Base-by-base conservation (phyloP, 345 rosid species). In the Euphorbia tirucalli region DNA sequence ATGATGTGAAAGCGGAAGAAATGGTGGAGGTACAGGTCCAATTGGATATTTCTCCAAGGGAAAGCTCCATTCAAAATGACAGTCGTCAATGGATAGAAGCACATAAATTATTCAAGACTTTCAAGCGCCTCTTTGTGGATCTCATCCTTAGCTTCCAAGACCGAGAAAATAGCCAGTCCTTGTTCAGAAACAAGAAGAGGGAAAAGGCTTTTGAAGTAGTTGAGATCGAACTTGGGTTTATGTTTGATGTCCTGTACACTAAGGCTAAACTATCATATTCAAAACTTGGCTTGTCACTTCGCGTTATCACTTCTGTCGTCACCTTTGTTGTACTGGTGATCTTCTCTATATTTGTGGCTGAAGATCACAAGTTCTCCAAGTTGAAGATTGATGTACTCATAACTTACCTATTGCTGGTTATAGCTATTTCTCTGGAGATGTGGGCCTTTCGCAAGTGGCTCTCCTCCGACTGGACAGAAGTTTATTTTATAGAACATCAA, bases 221-320 rank as follows among this genome's bases (percentile, higher is more conserved):
- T 1, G 80, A 73, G 37, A 74, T 77, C 31, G 87, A 79, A 32
- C 77, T 79, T 11, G 79, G 77, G 7, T 72, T 84, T 49, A 46
- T 75, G 60, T 81, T 68, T 32, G 91, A 85, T 60, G 30, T 67
- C 50, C 70, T 85, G 21, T 83, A 81, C 77, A 89, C 87, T 65
- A 89, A 87, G 77, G 83, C 76, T 2, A 32, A 61, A 0, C 25
- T 86, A 43, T 59, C 75, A 0, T 73, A 61, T 21, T 24, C 72
- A 25, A 0, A 1, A 21, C n/a, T 5, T 4, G 84, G 86, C 41
- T 49, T 27, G 32, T 11, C 14, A 61, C 75, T 79, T 41, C 82
- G 88, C 4, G 3, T 39, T 44, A 19, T 82, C 65, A 72, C 44
- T 21, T 50, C 75, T 7, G n/a, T 54, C 4, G 37, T 8, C 27